phyloP scores from a whole-genome alignment of 768 basidiomycete species.

The Scleroderma citrinum region DNA sequence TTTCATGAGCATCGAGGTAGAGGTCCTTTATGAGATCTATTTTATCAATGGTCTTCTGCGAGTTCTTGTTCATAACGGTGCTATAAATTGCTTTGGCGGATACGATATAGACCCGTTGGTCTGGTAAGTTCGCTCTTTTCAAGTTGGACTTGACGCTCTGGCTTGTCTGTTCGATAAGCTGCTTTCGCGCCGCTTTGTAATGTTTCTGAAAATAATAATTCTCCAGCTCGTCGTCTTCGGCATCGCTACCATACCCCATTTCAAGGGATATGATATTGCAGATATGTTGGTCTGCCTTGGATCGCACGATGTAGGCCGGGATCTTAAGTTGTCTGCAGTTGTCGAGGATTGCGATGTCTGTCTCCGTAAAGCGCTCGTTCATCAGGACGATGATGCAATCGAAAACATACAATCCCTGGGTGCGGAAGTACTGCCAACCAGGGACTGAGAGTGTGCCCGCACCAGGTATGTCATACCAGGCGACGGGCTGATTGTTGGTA shows the following conservation, averaged over 20 bases:
- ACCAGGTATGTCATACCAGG: constrained; percentile 34
- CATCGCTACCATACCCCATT: constrained; percentile 16
- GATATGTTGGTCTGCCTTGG: constrained; percentile 29
- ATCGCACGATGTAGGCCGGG: constrained; percentile 27
- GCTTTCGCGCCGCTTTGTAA: constrained; percentile 2
- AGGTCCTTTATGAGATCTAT: constrained; percentile 6
- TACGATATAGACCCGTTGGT: constrained; percentile 14
- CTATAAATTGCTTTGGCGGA: constrained; percentile 4
- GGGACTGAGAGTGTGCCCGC: constrained; percentile 28
- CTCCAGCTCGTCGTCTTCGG: constrained; percentile 9
- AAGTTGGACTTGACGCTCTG: constrained; percentile 9
- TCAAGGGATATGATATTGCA: constrained; percentile 16
- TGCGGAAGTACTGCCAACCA: constrained; percentile 33
- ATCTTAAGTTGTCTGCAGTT: constrained; percentile 27
- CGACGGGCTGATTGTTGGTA: constrained; percentile 12
- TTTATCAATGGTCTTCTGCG: constrained; percentile 7
- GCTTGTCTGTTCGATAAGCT: constrained; percentile 5
- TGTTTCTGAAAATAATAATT: neutral
- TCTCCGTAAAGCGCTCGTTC: constrained; percentile 28
- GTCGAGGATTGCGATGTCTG: constrained; percentile 28
- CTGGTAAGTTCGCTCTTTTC: constrained; percentile 7
- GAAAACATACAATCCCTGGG: constrained; percentile 31
- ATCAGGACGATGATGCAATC: constrained; percentile 29
- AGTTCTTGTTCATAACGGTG: constrained; percentile 1
- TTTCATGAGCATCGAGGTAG: neutral